phyloP scores from a whole-genome alignment of 2,329 filamentous ascomycete species.

The Calonectria crousiana region DNA sequence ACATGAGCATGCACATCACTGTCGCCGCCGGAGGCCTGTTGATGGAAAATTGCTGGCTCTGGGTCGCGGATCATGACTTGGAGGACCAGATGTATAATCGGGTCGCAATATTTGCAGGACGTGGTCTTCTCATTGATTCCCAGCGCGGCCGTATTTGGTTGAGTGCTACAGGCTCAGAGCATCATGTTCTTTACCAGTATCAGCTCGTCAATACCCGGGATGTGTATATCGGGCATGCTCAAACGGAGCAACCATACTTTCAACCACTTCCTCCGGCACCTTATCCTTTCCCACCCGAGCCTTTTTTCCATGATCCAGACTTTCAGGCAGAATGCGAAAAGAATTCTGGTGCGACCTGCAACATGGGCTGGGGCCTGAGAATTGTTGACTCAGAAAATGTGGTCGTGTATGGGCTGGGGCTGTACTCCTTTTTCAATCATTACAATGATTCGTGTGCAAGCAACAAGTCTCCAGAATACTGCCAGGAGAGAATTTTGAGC shows the following conservation, averaged over 20 bases:
- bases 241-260: slow-evolving; percentile 80
- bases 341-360: slow-evolving; percentile 62
- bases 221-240: slow-evolving; percentile 73
- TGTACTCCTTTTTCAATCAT: slow-evolving; percentile 78
- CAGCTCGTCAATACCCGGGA: slow-evolving; percentile 71
- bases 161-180: slow-evolving; percentile 74
- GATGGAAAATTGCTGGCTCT: slow-evolving; percentile 61
- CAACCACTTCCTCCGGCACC: slow-evolving; percentile 73
- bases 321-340: slow-evolving; percentile 43
- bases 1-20: slow-evolving; percentile 59
- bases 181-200: slow-evolving; percentile 77
- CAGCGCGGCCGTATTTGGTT: slow-evolving; percentile 64
- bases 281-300: slow-evolving; percentile 64
- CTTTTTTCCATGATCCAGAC: slow-evolving; percentile 48
- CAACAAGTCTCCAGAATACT: slow-evolving; percentile 54
- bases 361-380: slow-evolving; percentile 74
- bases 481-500: slow-evolving; percentile 59
- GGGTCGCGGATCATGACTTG: slow-evolving; percentile 67
- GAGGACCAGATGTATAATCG: slow-evolving; percentile 62
- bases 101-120: slow-evolving; percentile 64
- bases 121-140: slow-evolving; percentile 62
- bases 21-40: slow-evolving; percentile 52
- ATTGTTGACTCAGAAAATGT: slow-evolving; percentile 68
- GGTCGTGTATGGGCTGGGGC: slow-evolving; percentile 71
- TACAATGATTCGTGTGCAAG: slow-evolving; percentile 65